These are phyloP conservation scores for Collybiopsis confluens DNA, from an alignment of 768 basidiomycete genomes.

Conservation along the genomic window DNA sequence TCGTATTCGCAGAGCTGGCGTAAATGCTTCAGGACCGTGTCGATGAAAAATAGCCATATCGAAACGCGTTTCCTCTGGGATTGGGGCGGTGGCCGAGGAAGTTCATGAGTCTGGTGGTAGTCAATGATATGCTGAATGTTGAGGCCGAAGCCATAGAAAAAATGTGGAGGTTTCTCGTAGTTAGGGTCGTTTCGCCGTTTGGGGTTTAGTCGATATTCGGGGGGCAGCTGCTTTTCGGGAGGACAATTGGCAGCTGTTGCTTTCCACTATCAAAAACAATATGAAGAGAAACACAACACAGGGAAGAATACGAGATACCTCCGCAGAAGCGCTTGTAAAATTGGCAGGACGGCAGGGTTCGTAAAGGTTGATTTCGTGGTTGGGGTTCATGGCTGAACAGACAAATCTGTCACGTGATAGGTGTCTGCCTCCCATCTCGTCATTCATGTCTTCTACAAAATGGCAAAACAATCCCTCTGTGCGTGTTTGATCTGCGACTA, in stretches of 20 bases:
- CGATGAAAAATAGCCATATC: not conserved
- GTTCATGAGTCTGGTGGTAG: not conserved
- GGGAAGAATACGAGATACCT: too few species aligned
- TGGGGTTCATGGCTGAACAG: too few species aligned
- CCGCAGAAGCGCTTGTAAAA: too few species aligned
- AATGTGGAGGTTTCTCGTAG: not conserved
- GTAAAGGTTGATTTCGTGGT: too few species aligned
- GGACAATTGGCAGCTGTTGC: not conserved
- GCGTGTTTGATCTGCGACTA: too few species aligned
- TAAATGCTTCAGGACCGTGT: not conserved
- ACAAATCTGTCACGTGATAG: too few species aligned
- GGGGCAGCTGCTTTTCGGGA: not conserved
- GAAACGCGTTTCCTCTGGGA: not conserved
- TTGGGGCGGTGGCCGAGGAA: not conserved
- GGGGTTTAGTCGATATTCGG: not conserved
- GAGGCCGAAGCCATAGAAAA: not conserved
- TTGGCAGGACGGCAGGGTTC: too few species aligned
- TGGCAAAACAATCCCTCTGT: too few species aligned
- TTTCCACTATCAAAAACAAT: not conserved
- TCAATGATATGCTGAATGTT: not conserved
- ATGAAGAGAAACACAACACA: too few species aligned
- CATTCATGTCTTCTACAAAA: too few species aligned
- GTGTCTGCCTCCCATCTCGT: too few species aligned
- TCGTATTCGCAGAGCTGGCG: not conserved
- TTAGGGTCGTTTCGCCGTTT: not conserved